phyloP scores from a whole-genome alignment of 257 asterid genomes.

The Penstemon newberryi region DNA sequence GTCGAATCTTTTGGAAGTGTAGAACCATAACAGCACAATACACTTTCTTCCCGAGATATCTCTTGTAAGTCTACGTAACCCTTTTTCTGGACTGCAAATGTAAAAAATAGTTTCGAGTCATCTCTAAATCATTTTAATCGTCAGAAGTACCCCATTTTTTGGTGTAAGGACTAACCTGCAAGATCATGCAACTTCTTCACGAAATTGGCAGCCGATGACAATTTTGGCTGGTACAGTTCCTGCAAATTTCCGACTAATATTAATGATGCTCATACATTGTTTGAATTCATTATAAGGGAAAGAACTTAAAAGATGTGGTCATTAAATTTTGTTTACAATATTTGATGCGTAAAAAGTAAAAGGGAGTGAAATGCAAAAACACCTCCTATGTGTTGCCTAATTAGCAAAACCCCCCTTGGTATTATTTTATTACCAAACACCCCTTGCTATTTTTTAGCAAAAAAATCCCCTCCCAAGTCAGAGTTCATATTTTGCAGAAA shows the following conservation, averaged over 20 bases:
- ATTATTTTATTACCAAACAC: too few relatives aligned
- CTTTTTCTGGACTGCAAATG: slow-evolving; percentile 62
- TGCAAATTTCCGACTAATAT: slow-evolving; percentile 30
- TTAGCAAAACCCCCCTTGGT: too few relatives aligned
- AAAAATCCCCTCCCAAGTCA: too few relatives aligned
- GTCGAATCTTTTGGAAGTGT: slow-evolving; percentile 72
- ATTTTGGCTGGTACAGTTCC: slow-evolving; percentile 53
- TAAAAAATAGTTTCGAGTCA: slow-evolving; percentile 8
- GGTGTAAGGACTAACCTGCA: slow-evolving; percentile 48
- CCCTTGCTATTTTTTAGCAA: too few relatives aligned
- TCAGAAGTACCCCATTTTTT: slow-evolving; percentile 7
- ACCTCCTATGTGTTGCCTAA: too few relatives aligned
- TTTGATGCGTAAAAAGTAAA: too few relatives aligned
- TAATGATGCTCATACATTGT: slow-evolving; percentile 4
- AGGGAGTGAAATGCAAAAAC: too few relatives aligned
- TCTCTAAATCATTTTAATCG: slow-evolving; percentile 2
- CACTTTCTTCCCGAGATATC: slow-evolving; percentile 48
- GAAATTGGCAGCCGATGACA: slow-evolving; percentile 55
- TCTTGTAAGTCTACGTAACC: slow-evolving; percentile 73
- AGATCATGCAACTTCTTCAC: slow-evolving; percentile 71
- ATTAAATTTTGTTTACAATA: too few relatives aligned
- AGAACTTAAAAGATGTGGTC: background rate
- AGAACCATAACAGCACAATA: slow-evolving; percentile 50
- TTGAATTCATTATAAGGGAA: background rate
- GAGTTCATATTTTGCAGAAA: too few relatives aligned